Evolutionary conservation across 768 basidiomycete genomes (phyloP), one percentile per base, ranked within the genome.

Genomic region (Auriscalpium microsporum): DNA sequence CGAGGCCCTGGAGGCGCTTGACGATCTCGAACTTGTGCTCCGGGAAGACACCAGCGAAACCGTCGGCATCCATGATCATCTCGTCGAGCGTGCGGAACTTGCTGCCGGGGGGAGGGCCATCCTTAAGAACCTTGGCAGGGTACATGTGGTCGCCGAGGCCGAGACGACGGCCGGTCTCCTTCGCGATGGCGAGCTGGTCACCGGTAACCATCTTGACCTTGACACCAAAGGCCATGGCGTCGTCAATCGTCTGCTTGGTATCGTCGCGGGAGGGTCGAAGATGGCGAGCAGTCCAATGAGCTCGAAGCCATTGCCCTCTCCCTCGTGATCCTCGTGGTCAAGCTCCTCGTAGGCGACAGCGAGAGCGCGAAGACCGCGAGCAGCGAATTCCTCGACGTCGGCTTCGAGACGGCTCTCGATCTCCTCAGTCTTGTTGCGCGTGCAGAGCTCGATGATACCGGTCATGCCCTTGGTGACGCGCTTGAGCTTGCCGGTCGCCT

Each of bases 141-240:
- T 96, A 97, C 95, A 98, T 98, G 79, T 97, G 94, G 72, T 97
- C 95, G 68, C 95, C 95, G 58, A 98, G 78, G 63, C 95, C 94
- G 49, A 98, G 90, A 76, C 95, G 90, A 71, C 95, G 90, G 57
- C 95, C 95, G 58, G 95, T 97, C 73, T 98, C 95, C 82, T 98
- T 98, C 38, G 95, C 95, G 64, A 98, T 98, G 62, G 95, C 95
- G 68, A 98, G 91, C 77, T 98, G 95, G 71, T 98, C 95, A 78
- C 95, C 95, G n/a, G 95, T 98, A 58, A 97, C 95, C 95, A 98
- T 98, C 87, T 98, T 98, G 71, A 98, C 94, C 70, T 86, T 88
- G 65, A 98, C 94, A 72, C 95, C 95, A 68, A 97, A 91, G 55
- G 86, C 86, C 56, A 93, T 77, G 52, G 95, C 94, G 70, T 98